Conservation (phyloP, 2,329 filamentous ascomycete species). For the Colletotrichum sp. region DNA sequence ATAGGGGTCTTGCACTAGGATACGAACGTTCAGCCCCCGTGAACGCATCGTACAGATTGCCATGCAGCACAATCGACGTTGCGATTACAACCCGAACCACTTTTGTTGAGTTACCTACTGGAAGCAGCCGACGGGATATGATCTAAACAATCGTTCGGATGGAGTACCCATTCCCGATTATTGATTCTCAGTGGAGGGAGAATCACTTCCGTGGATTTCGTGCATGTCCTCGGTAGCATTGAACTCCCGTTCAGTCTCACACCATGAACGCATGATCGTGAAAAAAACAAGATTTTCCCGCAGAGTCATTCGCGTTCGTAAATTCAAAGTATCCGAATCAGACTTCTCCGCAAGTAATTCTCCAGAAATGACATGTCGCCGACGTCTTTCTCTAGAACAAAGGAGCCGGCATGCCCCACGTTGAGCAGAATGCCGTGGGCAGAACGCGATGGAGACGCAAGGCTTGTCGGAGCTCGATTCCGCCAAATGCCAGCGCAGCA, state of each 20-base stretch:
- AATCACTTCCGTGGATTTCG: not conserved
- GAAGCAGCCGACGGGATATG: not conserved
- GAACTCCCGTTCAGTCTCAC: not conserved
- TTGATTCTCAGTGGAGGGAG: not conserved
- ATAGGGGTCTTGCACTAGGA: not conserved
- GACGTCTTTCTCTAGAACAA: not conserved
- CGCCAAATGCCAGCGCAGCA: not conserved
- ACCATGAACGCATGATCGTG: not conserved
- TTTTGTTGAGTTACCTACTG: not conserved
- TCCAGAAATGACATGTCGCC: not conserved
- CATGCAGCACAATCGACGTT: not conserved
- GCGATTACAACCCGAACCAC: not conserved
- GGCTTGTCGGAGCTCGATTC: not conserved
- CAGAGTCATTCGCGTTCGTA: not conserved
- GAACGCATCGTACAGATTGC: not conserved
- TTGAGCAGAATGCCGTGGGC: not conserved
- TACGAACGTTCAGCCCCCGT: not conserved
- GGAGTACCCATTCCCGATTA: not conserved
- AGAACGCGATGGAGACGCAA: not conserved
- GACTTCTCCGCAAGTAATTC: not conserved
- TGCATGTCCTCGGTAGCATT: not conserved
- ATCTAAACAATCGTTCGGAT: not conserved
- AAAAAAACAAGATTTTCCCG: not conserved
- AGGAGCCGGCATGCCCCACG: not conserved
- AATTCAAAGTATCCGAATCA: not conserved